phyloP scores from a whole-genome alignment of 176 grass and related monocot species.

The Lolium multiflorum region DNA sequence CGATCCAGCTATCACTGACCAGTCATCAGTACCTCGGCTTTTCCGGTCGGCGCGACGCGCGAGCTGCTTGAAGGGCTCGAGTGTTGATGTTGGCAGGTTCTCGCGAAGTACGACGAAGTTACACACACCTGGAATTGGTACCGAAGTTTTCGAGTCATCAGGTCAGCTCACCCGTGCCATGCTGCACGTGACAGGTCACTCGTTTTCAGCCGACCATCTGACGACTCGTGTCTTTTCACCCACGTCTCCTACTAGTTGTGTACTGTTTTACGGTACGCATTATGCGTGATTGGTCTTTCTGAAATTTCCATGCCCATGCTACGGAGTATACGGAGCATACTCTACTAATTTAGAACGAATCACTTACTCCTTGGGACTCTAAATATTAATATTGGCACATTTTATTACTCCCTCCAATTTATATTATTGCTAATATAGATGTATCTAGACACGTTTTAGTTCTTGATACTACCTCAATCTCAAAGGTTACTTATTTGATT shows the following conservation, averaged over 20 bases:
- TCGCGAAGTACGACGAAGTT: not conserved
- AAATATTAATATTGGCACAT: too few species aligned
- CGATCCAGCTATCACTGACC: not conserved
- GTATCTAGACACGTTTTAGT: too few species aligned
- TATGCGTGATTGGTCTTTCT: not conserved
- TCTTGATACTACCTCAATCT: too few species aligned
- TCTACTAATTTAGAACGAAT: too few species aligned
- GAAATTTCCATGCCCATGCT: not conserved
- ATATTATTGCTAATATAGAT: too few species aligned
- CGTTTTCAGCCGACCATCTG: slow-evolving; percentile 9
- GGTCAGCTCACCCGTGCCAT: not conserved
- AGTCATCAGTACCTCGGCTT: not conserved
- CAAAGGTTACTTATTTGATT: too few species aligned
- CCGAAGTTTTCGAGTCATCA: not conserved
- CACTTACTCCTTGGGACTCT: too few species aligned
- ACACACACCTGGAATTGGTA: not conserved
- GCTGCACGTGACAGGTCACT: slow-evolving; percentile 15
- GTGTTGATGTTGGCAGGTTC: not conserved
- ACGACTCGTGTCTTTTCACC: slow-evolving; percentile 4
- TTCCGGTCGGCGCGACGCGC: too few species aligned
- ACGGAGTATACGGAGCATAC: not conserved
- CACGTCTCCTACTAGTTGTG: not conserved
- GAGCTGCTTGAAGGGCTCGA: too few species aligned
- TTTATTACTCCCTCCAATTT: too few species aligned
- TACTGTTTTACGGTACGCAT: not conserved